Conservation (phyloP, 1,139 yeast species). For the Nakaseomyces delphensis region DNA sequence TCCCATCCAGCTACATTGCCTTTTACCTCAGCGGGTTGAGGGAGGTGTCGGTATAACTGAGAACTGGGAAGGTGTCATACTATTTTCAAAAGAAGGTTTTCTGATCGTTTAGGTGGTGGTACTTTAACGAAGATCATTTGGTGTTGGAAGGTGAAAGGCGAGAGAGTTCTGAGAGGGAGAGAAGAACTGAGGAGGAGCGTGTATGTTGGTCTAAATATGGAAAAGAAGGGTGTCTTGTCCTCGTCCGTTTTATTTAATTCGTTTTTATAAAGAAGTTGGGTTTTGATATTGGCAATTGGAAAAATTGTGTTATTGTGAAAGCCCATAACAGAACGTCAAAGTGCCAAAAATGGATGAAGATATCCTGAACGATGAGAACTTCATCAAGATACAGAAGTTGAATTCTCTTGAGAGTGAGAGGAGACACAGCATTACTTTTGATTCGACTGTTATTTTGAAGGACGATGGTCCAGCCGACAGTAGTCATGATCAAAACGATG, state of each 20-base stretch:
- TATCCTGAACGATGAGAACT: slow-evolving; percentile 21
- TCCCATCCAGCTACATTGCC: too few relatives aligned
- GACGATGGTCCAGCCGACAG: background rate
- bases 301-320: too few relatives aligned
- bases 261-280: too few relatives aligned
- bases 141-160: background rate
- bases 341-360: slow-evolving; percentile 12
- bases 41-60: too few relatives aligned
- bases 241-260: too few relatives aligned
- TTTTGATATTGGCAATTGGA: too few relatives aligned
- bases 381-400: slow-evolving; percentile 20
- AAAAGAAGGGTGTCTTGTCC: too few relatives aligned
- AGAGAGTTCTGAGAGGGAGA: background rate
- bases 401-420: slow-evolving; percentile 16
- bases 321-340: too few relatives aligned
- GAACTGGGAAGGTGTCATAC: too few relatives aligned
- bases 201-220: too few relatives aligned
- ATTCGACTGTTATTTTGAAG: slow-evolving; percentile 6
- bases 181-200: background rate
- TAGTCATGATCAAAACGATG: slow-evolving; percentile 18
- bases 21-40: too few relatives aligned
- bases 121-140: slow-evolving; percentile 1
- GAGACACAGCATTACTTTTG: slow-evolving; percentile 13
- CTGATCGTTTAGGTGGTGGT: background rate
- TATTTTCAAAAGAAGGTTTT: too few relatives aligned